These are phyloP conservation scores for Thielaviopsis musarum DNA, from an alignment of 2,329 filamentous ascomycete species.

Conservation along the genomic window DNA sequence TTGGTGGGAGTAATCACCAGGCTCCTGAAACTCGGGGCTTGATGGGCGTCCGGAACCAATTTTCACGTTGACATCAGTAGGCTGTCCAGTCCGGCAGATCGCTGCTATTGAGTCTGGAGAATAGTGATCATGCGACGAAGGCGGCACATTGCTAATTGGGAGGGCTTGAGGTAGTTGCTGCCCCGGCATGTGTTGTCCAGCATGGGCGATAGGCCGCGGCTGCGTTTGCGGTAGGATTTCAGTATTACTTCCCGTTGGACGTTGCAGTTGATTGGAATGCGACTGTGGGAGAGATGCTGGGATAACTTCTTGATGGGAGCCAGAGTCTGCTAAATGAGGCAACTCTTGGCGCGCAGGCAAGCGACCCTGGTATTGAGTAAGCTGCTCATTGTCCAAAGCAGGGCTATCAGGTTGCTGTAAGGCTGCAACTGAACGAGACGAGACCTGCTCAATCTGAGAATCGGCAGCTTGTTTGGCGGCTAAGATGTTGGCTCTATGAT, in stretches of 20 bases:
- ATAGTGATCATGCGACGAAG: constrained; percentile 70
- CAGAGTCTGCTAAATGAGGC: not conserved
- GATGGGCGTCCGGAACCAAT: constrained; percentile 52
- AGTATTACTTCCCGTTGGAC: not conserved
- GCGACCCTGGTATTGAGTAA: constrained; percentile 24
- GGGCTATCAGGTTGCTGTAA: not conserved
- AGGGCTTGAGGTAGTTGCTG: not conserved
- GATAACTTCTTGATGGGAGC: not conserved
- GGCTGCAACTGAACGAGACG: not conserved
- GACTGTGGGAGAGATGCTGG: not conserved
- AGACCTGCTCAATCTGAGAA: not conserved
- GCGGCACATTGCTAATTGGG: constrained; percentile 29
- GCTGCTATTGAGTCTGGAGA: constrained; percentile 95
- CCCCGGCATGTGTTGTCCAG: not conserved
- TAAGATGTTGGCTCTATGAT: constrained; percentile 68
- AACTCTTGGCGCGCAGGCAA: not conserved
- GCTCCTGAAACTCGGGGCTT: constrained; percentile 59
- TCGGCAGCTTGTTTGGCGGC: constrained; percentile 29
- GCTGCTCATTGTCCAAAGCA: constrained; percentile 33
- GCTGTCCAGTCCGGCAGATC: constrained; percentile 64
- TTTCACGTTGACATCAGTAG: constrained; percentile 32
- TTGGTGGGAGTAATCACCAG: constrained; percentile 79
- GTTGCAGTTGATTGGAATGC: not conserved
- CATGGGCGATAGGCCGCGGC: not conserved
- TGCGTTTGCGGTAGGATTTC: not conserved